A percentile compares a stretch with the other conserved stretches of the same genome.
Conservation (phyloP, 352 stramenopile genomes). For the Phytophthora cryptogea region DNA sequence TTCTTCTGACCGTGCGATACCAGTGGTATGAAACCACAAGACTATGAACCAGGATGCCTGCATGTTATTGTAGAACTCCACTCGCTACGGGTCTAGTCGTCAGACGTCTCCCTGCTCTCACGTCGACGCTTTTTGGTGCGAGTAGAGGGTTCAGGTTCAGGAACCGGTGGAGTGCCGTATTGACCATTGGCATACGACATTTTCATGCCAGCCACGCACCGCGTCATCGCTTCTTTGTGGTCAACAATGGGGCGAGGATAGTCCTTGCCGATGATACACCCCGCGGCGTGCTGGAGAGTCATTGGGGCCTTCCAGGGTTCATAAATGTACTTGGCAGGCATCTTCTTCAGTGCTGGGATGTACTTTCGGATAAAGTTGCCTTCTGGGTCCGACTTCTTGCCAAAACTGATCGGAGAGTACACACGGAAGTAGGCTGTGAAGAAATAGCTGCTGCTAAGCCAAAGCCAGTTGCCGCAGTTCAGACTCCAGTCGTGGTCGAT, state of each 20-base stretch:
- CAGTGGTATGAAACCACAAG: not conserved
- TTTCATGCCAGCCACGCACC: constrained; percentile 92
- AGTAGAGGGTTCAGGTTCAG: not conserved
- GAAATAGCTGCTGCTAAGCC: constrained; percentile 94
- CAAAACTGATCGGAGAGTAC: constrained; percentile 93
- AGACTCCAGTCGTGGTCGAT: constrained; percentile 97
- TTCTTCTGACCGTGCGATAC: no score
- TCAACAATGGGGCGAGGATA: constrained; percentile 96
- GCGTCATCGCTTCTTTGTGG: constrained; percentile 86
- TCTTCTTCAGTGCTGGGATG: constrained; percentile 88
- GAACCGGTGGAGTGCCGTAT: constrained; percentile 29
- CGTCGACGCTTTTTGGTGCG: constrained; percentile 26
- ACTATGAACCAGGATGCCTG: not conserved
- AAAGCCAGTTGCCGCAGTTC: constrained; percentile 98
- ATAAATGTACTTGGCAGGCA: constrained; percentile 97
- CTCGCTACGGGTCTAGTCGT: constrained; percentile 1
- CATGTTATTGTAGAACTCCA: no score
- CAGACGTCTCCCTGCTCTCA: constrained; percentile 7
- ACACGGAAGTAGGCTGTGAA: constrained; percentile 98
- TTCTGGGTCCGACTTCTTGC: constrained; percentile 95
- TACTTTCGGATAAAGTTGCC: constrained; percentile 93
- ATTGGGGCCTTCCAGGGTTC: constrained; percentile 95
- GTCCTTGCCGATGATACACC: constrained; percentile 90
- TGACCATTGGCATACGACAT: constrained; percentile 74
- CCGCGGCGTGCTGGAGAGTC: constrained; percentile 78